Percentiles rank a stretch among this genome's conserved stretches.
These are phyloP conservation scores for Ogataea degrootiae DNA, from an alignment of 805 yeast genomes.

Conservation along the genomic window DNA sequence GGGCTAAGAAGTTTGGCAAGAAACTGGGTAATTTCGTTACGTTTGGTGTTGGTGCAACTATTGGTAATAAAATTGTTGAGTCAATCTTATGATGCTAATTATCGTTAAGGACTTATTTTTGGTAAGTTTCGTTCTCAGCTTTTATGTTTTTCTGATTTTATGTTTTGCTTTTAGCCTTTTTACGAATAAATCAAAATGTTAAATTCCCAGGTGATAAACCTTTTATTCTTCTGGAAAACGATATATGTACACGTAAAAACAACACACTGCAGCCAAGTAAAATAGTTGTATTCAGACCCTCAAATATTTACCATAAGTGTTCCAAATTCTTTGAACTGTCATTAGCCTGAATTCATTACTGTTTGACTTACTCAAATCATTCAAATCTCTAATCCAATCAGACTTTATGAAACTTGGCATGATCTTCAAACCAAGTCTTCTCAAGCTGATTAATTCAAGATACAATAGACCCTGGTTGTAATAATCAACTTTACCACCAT, in stretches of 20 bases:
- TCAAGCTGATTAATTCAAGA: slow-evolving; percentile 60
- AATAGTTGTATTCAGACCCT: not conserved
- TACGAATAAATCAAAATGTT: too few species aligned
- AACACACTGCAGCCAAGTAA: too few species aligned
- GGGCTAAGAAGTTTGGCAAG: slow-evolving; percentile 62
- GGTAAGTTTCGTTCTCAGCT: not conserved
- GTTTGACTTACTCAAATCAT: slow-evolving; percentile 46
- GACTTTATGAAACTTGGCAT: slow-evolving; percentile 45
- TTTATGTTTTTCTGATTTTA: too few species aligned
- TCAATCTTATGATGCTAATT: slow-evolving; percentile 50
- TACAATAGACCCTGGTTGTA: slow-evolving; percentile 54
- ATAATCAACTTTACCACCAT: slow-evolving; percentile 24
- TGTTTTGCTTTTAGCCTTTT: too few species aligned
- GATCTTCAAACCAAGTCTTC: slow-evolving; percentile 41
- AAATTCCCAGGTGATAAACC: too few species aligned
- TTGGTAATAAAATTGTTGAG: slow-evolving; percentile 79
- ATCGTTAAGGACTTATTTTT: not conserved
- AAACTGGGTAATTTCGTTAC: slow-evolving; percentile 89
- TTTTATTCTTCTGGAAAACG: too few species aligned
- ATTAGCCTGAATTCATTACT: slow-evolving; percentile 36
- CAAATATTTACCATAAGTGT: slow-evolving; percentile 42
- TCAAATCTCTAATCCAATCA: slow-evolving; percentile 63
- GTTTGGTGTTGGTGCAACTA: slow-evolving; percentile 94
- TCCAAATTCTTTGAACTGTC: slow-evolving; percentile 56
- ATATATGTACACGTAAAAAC: too few species aligned